These are phyloP conservation scores for Capsella bursapastoris DNA, from an alignment of 345 rosid genomes.

Conservation along the genomic window DNA sequence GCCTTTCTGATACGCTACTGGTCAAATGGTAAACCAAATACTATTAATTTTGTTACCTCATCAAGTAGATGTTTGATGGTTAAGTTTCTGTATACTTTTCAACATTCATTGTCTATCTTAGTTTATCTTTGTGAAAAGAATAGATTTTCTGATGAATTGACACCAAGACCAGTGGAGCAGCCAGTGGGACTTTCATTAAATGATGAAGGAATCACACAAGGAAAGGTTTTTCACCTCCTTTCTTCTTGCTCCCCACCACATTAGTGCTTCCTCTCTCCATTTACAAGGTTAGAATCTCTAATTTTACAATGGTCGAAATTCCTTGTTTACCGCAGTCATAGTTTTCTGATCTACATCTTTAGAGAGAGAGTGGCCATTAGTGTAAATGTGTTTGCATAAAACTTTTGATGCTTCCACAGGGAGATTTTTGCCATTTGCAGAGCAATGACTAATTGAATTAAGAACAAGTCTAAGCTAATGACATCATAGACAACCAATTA, in stretches of 20 bases:
- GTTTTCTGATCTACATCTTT: conserved; percentile 7
- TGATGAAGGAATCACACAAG: conserved; percentile 41
- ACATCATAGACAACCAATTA: conserved; percentile 21
- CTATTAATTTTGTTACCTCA: conserved; percentile 6
- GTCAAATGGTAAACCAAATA: conserved; percentile 15
- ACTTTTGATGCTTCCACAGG: conserved; percentile 4
- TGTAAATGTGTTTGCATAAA: conserved; percentile 14
- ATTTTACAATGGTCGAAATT: conserved; percentile 1
- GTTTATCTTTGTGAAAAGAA: conserved; percentile 35
- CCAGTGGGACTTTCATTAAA: conserved; percentile 45
- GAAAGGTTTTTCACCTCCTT: conserved; percentile 44
- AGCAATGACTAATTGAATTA: conserved; percentile 8
- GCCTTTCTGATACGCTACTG: not conserved
- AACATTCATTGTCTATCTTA: conserved; percentile 29
- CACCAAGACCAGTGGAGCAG: conserved; percentile 35
- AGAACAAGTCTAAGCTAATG: conserved; percentile 14
- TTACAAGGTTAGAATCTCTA: conserved; percentile 13
- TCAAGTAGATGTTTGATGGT: conserved; percentile 21
- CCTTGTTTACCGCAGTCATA: not conserved
- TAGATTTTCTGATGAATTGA: conserved; percentile 33
- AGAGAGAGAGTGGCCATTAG: not conserved
- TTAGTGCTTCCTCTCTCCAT: conserved; percentile 22
- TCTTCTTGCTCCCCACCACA: conserved; percentile 40
- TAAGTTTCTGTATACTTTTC: conserved; percentile 30
- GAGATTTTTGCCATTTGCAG: not conserved